Percentiles rank a stretch among this genome's conserved stretches.
phyloP scores from a whole-genome alignment of 2,329 filamentous ascomycete genomes.

The Trichophyton mentagrophytes region DNA sequence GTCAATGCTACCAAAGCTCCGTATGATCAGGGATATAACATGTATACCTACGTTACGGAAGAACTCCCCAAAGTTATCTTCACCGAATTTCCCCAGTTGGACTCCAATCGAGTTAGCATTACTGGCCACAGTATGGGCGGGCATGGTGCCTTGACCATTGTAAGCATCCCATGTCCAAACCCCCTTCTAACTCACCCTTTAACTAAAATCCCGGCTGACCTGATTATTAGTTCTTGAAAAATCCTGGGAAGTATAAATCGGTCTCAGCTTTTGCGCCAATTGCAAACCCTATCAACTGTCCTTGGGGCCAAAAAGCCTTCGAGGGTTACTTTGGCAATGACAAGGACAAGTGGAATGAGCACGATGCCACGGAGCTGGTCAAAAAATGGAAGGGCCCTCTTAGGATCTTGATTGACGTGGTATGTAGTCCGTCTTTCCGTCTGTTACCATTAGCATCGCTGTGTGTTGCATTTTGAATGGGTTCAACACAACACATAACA shows the following conservation, averaged over 20 bases:
- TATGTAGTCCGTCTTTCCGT: constrained; percentile 32
- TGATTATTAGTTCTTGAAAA: constrained; percentile 57
- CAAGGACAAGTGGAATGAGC: constrained; percentile 63
- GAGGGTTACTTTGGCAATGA: constrained; percentile 71
- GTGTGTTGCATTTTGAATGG: too few species aligned
- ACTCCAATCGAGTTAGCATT: constrained; percentile 60
- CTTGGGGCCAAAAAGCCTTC: constrained; percentile 96
- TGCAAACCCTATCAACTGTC: constrained; percentile 68
- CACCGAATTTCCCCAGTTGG: constrained; percentile 57
- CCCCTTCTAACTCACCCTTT: neutral
- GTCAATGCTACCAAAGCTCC: constrained; percentile 68
- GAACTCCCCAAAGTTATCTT: constrained; percentile 77
- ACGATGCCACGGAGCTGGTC: constrained; percentile 85
- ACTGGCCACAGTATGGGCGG: constrained; percentile 96
- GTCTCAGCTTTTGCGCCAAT: constrained; percentile 88
- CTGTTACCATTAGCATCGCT: neutral
- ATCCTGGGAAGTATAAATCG: constrained; percentile 78
- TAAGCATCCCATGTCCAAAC: constrained; percentile 18
- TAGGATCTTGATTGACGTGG: constrained; percentile 76
- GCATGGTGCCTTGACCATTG: constrained; percentile 80
- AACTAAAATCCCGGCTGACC: neutral
- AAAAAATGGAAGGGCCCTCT: constrained; percentile 60
- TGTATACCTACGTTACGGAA: constrained; percentile 84
- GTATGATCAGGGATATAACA: constrained; percentile 69
- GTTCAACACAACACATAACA: too few species aligned